Base-by-base conservation (phyloP, 129 eudicot genomes). In the Rutidosis leptorrhynchoides region DNA sequence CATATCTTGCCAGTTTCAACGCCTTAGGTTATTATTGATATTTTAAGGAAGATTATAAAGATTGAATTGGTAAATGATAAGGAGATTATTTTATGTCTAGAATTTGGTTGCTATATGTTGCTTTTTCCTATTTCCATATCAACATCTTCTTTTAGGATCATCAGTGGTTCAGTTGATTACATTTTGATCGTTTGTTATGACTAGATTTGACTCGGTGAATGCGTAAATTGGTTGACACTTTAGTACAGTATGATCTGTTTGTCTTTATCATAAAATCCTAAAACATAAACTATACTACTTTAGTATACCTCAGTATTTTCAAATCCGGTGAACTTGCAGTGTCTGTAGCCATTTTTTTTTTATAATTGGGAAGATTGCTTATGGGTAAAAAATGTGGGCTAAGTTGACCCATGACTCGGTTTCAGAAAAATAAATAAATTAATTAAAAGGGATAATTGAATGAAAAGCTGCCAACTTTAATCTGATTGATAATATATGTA, bases 251-350 rank as follows among this genome's bases (percentile, higher is more conserved):
- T 32, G 42, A 17, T 8, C n/a, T 33, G 30, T 66, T 28, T 32
- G 30, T 48, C 17, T 5, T 52, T 17, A 8, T 21, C 6, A 12
- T n/a, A n/a, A n/a, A n/a, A n/a, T n/a, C n/a, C n/a, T n/a, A n/a
- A n/a, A n/a, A n/a, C n/a, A n/a, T n/a, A n/a, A n/a, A n/a, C n/a
- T n/a, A n/a, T n/a, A n/a, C n/a, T n/a, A n/a, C n/a, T n/a, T n/a
- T n/a, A n/a, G n/a, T n/a, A n/a, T n/a, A n/a, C 55, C 76, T 77
- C 55, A 72, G 64, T 51, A 63, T 90, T 28, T 84, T 82, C 81
- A 82, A 73, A 62, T 74, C 87, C 23, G 97, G 97, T 56, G 95
- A 90, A 83, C 84, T 90, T 49, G 95, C 97, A 51, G 97, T 58
- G 20, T 55, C 33, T 15, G 26, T 54, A 52, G 62, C 52, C 21